These are phyloP conservation scores for Pseudocercospora crystallina DNA, from an alignment of 2,329 filamentous ascomycete species.

Conservation along the genomic window DNA sequence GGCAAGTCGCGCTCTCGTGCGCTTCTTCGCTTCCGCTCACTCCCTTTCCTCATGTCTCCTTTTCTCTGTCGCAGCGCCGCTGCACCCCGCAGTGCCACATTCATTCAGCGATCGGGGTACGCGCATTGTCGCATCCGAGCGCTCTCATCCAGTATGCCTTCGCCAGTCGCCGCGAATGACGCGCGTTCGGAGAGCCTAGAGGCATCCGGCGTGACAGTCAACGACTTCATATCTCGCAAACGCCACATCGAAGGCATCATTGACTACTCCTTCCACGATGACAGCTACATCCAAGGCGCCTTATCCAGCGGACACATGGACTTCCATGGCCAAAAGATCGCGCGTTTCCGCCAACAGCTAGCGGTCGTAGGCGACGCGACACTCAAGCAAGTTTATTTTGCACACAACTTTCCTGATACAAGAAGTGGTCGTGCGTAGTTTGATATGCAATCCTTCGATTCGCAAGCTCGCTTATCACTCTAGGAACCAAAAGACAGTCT, in stretches of 20 bases:
- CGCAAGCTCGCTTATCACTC: background rate
- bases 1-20: too few species aligned
- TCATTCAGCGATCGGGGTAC: too few species aligned
- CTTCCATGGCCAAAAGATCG: background rate
- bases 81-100: too few species aligned
- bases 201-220: too few species aligned
- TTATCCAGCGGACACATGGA: background rate
- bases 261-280: background rate
- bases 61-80: too few species aligned
- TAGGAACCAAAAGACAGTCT: background rate
- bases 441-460: too few species aligned
- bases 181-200: too few species aligned
- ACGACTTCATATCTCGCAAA: background rate
- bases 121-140: too few species aligned
- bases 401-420: background rate
- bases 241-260: background rate
- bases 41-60: too few species aligned
- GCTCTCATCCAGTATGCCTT: too few species aligned
- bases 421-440: background rate
- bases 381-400: background rate
- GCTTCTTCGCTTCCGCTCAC: too few species aligned
- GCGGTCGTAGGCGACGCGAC: background rate
- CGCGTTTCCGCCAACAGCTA: background rate
- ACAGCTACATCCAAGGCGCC: background rate
- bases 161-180: too few species aligned